Evolutionary conservation across 306 rosid genomes (phyloP).

Genomic region (Purshia tridentata): DNA sequence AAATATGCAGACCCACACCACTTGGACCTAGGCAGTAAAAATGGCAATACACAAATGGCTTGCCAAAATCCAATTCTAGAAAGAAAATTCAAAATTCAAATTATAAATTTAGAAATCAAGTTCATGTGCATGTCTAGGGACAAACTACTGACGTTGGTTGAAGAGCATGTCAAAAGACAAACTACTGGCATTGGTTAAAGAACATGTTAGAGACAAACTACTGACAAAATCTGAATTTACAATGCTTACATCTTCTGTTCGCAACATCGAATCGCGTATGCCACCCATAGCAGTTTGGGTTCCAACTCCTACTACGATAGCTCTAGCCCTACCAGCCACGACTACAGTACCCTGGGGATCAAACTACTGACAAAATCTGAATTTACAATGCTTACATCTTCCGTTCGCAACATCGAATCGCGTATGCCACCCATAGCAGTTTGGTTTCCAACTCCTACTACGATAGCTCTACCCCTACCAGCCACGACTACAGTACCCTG

Average conservation of each 20-base stretch:
- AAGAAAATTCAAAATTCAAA: not conserved
- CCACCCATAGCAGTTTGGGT: conserved; percentile 94
- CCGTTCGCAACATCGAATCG: conserved; percentile 87
- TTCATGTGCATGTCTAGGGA: not conserved
- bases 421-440: conserved; percentile 98
- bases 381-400: conserved; percentile 66
- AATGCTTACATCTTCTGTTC: conserved; percentile 85
- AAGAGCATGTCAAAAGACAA: not conserved
- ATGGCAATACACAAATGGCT: not conserved
- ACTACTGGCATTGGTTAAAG: not conserved
- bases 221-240: conserved; percentile 10
- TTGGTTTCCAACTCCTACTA: conserved; percentile 87
- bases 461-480: conserved; percentile 95
- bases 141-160: not conserved
- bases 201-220: not conserved
- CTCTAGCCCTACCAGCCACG: conserved; percentile 98
- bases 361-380: conserved; percentile 24
- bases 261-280: conserved; percentile 89
- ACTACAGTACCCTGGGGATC: conserved; percentile 84
- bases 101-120: not conserved
- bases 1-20: not conserved
- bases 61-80: not conserved
- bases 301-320: conserved; percentile 91
- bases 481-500: conserved; percentile 98
- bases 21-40: not conserved